Evolutionary conservation across 345 rosid genomes (phyloP).

Genomic region (Syzygium aqueum): DNA sequence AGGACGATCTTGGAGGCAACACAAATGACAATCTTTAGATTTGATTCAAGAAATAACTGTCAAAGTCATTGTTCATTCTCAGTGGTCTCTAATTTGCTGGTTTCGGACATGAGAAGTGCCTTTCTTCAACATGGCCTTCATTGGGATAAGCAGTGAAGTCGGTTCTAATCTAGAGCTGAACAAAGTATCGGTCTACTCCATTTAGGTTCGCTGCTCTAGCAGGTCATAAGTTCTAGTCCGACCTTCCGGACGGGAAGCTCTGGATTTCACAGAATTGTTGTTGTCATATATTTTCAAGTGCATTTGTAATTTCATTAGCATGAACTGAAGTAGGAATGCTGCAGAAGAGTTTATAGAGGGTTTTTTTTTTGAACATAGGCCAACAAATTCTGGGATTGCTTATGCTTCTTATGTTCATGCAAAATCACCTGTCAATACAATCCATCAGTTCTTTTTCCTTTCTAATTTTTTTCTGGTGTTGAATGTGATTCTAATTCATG

Average conservation of each 20-base stretch:
- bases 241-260: background rate
- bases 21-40: background rate
- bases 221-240: background rate
- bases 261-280: background rate
- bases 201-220: background rate
- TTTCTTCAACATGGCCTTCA: background rate
- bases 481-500: background rate
- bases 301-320: background rate
- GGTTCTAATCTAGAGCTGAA: background rate
- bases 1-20: constrained; percentile 1
- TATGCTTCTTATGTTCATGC: background rate
- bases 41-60: background rate
- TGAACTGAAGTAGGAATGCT: background rate
- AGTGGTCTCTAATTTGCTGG: background rate
- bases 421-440: background rate
- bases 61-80: background rate
- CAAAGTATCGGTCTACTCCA: background rate
- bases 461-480: background rate
- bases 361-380: background rate
- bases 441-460: background rate
- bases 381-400: background rate
- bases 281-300: background rate
- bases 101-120: background rate
- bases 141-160: background rate
- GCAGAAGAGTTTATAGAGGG: background rate